A percentile compares a stretch with the other conserved stretches of the same genome.
Conservation (phyloP, 768 basidiomycete species). For the Nidularia pulvinata region DNA sequence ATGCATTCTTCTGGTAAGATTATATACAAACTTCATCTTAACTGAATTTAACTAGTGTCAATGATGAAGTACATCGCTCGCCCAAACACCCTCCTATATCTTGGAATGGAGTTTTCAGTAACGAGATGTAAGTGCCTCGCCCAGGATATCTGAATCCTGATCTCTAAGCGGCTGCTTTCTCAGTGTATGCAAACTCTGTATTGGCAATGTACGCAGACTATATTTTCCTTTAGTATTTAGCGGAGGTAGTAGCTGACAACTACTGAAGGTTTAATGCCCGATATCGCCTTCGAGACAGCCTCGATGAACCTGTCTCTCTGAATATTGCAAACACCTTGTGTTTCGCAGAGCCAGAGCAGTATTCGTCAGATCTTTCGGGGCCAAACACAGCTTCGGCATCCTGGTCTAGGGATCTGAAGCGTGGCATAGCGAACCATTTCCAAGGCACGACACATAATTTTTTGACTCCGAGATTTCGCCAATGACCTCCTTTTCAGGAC, state of each 20-base stretch:
- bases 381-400: too few species aligned
- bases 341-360: not conserved
- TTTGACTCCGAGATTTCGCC: too few species aligned
- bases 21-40: not conserved
- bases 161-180: not conserved
- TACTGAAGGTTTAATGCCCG: conserved; percentile 18
- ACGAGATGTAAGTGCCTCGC: conserved; percentile 20
- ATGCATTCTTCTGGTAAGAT: conserved; percentile 21
- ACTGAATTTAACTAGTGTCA: not conserved
- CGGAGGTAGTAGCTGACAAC: not conserved
- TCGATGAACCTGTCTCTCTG: conserved; percentile 1
- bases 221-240: not conserved
- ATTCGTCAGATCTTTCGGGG: not conserved
- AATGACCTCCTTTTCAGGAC: too few species aligned
- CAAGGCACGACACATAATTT: too few species aligned
- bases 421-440: too few species aligned
- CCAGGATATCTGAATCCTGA: conserved; percentile 9
- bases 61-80: conserved; percentile 21
- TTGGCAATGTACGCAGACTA: conserved; percentile 12
- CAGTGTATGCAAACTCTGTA: conserved; percentile 15
- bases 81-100: conserved; percentile 23
- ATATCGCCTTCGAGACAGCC: conserved; percentile 11
- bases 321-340: not conserved
- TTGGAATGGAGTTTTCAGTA: conserved; percentile 25
- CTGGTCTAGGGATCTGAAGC: too few species aligned